Base-by-base conservation (phyloP, 1,284 basidiomycete genomes). In the Ustilago crameri region DNA sequence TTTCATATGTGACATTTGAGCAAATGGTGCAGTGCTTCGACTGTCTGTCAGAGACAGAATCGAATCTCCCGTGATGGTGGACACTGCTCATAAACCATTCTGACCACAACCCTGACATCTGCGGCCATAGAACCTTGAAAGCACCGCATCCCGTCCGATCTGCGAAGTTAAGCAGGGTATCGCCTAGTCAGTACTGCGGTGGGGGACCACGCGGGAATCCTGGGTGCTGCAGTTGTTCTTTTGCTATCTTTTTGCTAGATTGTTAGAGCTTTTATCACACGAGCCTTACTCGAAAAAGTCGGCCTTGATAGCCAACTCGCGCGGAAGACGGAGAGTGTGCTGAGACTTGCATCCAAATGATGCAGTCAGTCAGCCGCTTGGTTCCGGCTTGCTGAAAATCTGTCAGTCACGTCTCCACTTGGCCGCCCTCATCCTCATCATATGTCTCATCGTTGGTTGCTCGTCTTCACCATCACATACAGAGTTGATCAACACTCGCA, bases 191-290 rank as follows among this genome's bases (percentile, higher is more conserved):
- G 89, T 90, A 90, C 89, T 89, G 90, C 86, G 88, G 89, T 90
- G 89, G 89, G 89, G 89, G 89, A 90, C 89, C 89, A 90, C 88
- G 87, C 86, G 88, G 89, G 89, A 90, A 90, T 90, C 89, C 88
- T 89, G 86, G 88, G 88, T 90, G 89, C 88, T 87, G 88, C 89
- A 88, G 88, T 89, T 89, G n/a, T n/a, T n/a, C n/a, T n/a, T n/a
- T n/a, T n/a, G n/a, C n/a, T n/a, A n/a, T n/a, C n/a, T n/a, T n/a
- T n/a, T n/a, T n/a, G n/a, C n/a, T n/a, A n/a, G n/a, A n/a, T n/a
- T n/a, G n/a, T n/a, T n/a, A n/a, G n/a, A n/a, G n/a, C n/a, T n/a
- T n/a, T n/a, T n/a, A n/a, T n/a, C n/a, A n/a, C n/a, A n/a, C n/a
- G n/a, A n/a, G n/a, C n/a, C n/a, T n/a, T n/a, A n/a, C n/a, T n/a